Evolutionary conservation across 768 basidiomycete species (phyloP).

Genomic region (Amanita rubescens): DNA sequence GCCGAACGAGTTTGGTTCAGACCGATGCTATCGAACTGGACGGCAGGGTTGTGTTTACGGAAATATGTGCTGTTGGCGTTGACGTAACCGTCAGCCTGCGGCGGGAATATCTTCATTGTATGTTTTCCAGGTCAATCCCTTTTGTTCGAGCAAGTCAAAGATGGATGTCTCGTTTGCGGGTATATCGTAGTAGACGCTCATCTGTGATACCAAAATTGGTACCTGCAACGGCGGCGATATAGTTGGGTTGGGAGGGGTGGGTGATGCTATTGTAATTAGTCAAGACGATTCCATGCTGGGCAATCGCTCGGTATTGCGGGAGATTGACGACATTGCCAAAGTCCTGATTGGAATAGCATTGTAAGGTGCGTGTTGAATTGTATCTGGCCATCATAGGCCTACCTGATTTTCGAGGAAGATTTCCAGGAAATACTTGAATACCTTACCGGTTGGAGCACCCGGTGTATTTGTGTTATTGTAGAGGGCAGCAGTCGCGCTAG

Average conservation of each 20-base stretch:
- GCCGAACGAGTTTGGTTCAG: conserved; percentile 30
- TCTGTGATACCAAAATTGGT: conserved; percentile 32
- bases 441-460: conserved; percentile 13
- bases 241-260: conserved; percentile 62
- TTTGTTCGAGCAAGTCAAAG: conserved; percentile 52
- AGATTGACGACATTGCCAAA: not conserved
- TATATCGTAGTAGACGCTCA: conserved; percentile 31
- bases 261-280: conserved; percentile 41
- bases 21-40: conserved; percentile 45
- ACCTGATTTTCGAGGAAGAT: conserved; percentile 55
- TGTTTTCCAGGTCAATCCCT: conserved; percentile 50
- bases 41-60: conserved; percentile 32
- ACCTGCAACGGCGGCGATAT: conserved; percentile 40
- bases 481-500: not conserved
- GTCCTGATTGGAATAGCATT: not conserved
- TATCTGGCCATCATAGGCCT: too few species aligned
- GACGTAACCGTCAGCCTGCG: conserved; percentile 39
- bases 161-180: conserved; percentile 46
- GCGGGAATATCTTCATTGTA: conserved; percentile 56
- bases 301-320: conserved; percentile 24
- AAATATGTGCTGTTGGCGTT: conserved; percentile 22
- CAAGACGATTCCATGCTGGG: conserved; percentile 42
- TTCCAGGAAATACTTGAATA: conserved; percentile 23
- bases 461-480: conserved; percentile 17
- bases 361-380: too few species aligned